A percentile compares a stretch with the other conserved stretches of the same genome.
These are phyloP conservation scores for Acorus calamus DNA, from an alignment of 106 monocot species.

Conservation along the genomic window DNA sequence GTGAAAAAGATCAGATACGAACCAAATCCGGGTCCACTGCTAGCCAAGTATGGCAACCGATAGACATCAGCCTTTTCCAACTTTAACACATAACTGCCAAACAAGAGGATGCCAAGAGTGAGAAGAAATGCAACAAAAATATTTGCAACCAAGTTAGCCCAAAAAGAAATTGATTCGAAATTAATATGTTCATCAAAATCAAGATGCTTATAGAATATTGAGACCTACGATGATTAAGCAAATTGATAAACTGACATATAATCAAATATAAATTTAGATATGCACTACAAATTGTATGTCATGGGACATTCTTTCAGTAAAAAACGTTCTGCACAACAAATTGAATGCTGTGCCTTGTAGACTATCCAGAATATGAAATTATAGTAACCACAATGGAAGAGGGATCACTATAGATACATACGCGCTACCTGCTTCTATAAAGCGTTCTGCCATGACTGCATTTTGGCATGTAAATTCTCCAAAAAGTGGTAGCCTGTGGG, in stretches of 20 bases:
- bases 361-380: background rate
- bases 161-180: background rate
- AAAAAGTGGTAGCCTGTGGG: slow-evolving; percentile 66
- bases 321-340: too few species aligned
- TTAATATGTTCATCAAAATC: too few species aligned
- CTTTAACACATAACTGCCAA: slow-evolving; percentile 79
- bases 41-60: slow-evolving; percentile 80
- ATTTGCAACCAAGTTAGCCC: background rate
- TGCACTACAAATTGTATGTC: too few species aligned
- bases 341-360: too few species aligned
- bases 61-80: slow-evolving; percentile 95
- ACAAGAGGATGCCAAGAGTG: background rate
- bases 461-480: slow-evolving; percentile 96
- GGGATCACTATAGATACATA: slow-evolving; percentile 50
- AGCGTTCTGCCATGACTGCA: slow-evolving; percentile 88
- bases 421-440: slow-evolving; percentile 99
- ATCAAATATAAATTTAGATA: too few species aligned
- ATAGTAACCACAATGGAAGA: background rate
- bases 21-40: slow-evolving; percentile 98
- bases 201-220: too few species aligned
- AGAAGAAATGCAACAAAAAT: background rate
- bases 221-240: too few species aligned
- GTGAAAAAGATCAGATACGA: background rate
- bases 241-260: too few species aligned
- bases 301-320: too few species aligned